phyloP scores from a whole-genome alignment of 2,329 filamentous ascomycete species.

The Dryadomyces quercivorus region DNA sequence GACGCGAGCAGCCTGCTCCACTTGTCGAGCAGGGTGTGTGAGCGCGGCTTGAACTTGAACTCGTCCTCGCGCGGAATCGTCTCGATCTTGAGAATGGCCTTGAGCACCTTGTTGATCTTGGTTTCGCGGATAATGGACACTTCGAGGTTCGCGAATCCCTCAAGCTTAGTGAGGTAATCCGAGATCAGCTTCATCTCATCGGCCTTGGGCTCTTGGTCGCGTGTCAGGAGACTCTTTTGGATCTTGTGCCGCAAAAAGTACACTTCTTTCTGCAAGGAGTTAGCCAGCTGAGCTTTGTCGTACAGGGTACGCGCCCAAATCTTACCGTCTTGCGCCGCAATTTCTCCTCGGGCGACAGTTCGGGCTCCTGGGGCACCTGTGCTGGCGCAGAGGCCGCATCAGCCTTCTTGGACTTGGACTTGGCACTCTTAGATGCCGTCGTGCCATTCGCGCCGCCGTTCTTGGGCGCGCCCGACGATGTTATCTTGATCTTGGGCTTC shows the following conservation, averaged over 20 bases:
- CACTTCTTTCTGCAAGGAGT: slow-evolving; percentile 53
- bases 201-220: slow-evolving; percentile 75
- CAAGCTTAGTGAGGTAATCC: slow-evolving; percentile 67
- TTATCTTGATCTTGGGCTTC: slow-evolving; percentile 57
- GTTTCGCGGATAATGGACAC: slow-evolving; percentile 78
- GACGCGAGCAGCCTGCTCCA: slow-evolving; percentile 73
- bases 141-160: slow-evolving; percentile 68
- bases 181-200: slow-evolving; percentile 73
- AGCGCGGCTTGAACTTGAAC: slow-evolving; percentile 78
- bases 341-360: slow-evolving; percentile 45
- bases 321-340: slow-evolving; percentile 46
- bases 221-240: slow-evolving; percentile 82
- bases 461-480: slow-evolving; percentile 38
- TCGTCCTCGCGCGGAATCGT: slow-evolving; percentile 81
- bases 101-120: slow-evolving; percentile 98
- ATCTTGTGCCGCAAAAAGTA: slow-evolving; percentile 88
- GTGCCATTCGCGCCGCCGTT: slow-evolving; percentile 26
- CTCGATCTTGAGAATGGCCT: slow-evolving; percentile 80
- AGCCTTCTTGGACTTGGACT: slow-evolving; percentile 34
- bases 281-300: background rate
- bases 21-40: slow-evolving; percentile 64
- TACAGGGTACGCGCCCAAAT: slow-evolving; percentile 2
- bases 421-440: slow-evolving; percentile 27
- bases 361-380: slow-evolving; percentile 37
- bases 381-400: slow-evolving; percentile 9